These are phyloP conservation scores for Rhizomucor pusillus DNA, from an alignment of 371 early-diverging fungal genomes.

Conservation along the genomic window DNA sequence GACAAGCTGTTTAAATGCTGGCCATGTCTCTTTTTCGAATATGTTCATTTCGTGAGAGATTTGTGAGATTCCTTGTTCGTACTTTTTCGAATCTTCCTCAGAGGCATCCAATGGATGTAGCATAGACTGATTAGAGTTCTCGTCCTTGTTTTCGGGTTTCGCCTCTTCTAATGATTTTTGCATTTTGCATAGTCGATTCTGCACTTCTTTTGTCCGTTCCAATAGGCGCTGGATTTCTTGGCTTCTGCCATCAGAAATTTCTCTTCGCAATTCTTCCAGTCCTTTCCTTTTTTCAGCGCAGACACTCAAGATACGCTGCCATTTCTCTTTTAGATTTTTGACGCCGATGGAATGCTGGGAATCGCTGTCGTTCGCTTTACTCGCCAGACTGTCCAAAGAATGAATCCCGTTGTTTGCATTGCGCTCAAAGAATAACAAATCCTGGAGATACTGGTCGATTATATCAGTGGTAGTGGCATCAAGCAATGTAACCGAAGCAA, in stretches of 20 bases:
- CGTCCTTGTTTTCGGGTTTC: conserved; percentile 9
- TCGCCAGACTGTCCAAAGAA: too few relatives aligned
- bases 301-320: too few relatives aligned
- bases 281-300: background rate
- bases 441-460: too few relatives aligned
- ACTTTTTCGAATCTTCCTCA: conserved; percentile 17
- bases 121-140: background rate
- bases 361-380: too few relatives aligned
- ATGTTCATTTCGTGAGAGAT: background rate
- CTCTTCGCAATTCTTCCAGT: background rate
- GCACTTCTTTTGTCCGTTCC: background rate
- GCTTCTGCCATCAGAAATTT: conserved; percentile 5
- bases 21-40: conserved; percentile 10
- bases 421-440: too few relatives aligned
- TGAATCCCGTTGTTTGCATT: too few relatives aligned
- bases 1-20: conserved; percentile 5
- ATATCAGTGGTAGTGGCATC: too few relatives aligned
- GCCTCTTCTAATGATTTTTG: conserved; percentile 6
- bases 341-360: too few relatives aligned
- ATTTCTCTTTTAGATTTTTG: too few relatives aligned
- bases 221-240: background rate
- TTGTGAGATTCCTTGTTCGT: conserved; percentile 13
- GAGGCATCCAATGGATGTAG: conserved; percentile 41
- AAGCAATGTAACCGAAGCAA: too few relatives aligned
- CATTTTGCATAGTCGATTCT: conserved; percentile 2